Evolutionary conservation across 2,329 filamentous ascomycete species (phyloP).

Genomic region (Cladobotryum protrusum): DNA sequence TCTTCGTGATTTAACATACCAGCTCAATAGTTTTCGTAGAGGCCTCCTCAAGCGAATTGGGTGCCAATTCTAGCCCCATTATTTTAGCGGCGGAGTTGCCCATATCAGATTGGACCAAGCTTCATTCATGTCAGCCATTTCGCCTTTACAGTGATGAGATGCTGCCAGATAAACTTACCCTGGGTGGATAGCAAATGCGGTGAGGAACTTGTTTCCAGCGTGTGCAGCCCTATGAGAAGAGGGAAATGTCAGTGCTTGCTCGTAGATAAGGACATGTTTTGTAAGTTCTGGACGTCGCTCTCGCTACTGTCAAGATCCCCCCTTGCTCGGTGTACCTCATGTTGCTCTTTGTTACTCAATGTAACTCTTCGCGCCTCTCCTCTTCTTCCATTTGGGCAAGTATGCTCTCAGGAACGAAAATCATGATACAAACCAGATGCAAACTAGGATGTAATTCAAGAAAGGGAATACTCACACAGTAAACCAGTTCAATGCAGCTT

Average conservation of each 20-base stretch:
- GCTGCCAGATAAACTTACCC: slow-evolving; percentile 13
- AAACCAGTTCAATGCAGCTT: slow-evolving; percentile 29
- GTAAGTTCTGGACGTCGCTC: too few species aligned
- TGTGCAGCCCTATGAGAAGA: slow-evolving; percentile 3
- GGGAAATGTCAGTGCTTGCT: background rate
- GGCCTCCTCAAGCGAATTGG: slow-evolving; percentile 29
- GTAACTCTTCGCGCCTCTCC: too few species aligned
- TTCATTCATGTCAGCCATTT: slow-evolving; percentile 7
- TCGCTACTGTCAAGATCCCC: too few species aligned
- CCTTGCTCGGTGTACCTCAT: background rate
- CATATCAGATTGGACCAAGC: slow-evolving; percentile 36
- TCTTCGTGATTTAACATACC: slow-evolving; percentile 11
- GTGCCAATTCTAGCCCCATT: slow-evolving; percentile 26
- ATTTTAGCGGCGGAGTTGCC: slow-evolving; percentile 29
- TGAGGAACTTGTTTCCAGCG: background rate
- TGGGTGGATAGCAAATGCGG: slow-evolving; percentile 16
- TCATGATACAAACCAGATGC: too few species aligned
- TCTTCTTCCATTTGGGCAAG: too few species aligned
- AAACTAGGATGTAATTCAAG: background rate
- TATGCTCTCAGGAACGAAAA: too few species aligned
- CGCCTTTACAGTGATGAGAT: background rate
- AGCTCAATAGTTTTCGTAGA: slow-evolving; percentile 24
- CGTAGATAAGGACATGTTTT: too few species aligned
- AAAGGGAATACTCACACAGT: slow-evolving; percentile 7
- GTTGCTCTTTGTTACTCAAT: background rate